Evolutionary conservation across 148 eudicot species (phyloP), one percentile per base, ranked within the genome.

Genomic region (Limonium bicolor): DNA sequence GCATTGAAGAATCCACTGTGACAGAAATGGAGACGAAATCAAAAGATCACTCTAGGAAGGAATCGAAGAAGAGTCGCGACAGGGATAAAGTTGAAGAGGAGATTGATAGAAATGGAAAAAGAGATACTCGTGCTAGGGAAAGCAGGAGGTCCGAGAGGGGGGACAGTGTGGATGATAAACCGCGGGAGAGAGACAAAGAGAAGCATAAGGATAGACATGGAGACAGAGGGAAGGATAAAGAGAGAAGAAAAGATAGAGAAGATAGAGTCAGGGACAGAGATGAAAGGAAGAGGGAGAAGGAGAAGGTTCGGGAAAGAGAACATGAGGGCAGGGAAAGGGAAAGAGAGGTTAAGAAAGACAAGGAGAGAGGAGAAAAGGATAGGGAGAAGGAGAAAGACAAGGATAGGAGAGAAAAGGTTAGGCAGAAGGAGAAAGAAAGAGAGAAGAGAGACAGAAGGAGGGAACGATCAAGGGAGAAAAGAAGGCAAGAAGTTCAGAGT

Each of bases 401-500:
- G 14, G 12, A n/a, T 36, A 28, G 33, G 20, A 41, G 57, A 23
- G 56, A 52, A 25, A 50, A 33, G 16, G 67, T 34, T 29, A 24
- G 43, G 29, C 61, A 31, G 41, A 6, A 45, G 12, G 33, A 7
- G 30, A 1, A 30, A 7, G 55, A 43, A 36, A 30, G 50, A 24
- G 53, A 26, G n/a, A 39, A 36, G 16, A 51, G 45, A 40, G 40
- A 39, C 39, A 66, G 48, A 46, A 59, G 46, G 36, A 57, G 50
- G 58, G 59, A 59, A 6, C 40, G 49, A 61, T 59, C 64, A 36
- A 39, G 63, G 41, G 69, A 61, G 55, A 68, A 65, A 53, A 51
- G 71, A 18, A 61, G 73, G 10, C 53, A 66, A 28, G 70, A 72
- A 41, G 55, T 27, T 5, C 71, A 69, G 11, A 65, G 65, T 56